Base-by-base conservation (phyloP, 202 grass and related monocot species). In the Eragrostis tef region DNA sequence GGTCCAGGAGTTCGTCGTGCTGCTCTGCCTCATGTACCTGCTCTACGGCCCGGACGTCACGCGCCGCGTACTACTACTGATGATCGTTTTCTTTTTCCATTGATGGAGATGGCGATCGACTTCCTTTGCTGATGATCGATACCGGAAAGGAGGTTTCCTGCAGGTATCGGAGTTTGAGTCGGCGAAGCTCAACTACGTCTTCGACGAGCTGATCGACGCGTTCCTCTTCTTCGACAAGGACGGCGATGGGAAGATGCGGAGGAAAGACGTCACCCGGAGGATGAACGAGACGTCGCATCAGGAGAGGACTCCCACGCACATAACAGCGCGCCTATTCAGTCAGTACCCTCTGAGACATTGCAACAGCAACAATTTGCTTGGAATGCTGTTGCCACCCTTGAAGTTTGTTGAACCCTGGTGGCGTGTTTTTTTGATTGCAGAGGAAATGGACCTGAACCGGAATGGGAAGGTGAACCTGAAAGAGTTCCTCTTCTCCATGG, bases 401-500 rank as follows among this genome's bases (percentile, higher is more conserved):
- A 27, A 15, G n/a, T 11, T 24, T 16, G 14, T 21, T 31, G 13
- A 45, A 64, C 12, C 15, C n/a, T 64, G 27, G 50, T 59, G n/a
- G n/a, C n/a, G n/a, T n/a, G n/a, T n/a, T n/a, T n/a, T n/a, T n/a
- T 31, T 31, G 2, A n/a, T 67, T 89, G 84, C 84, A 97, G 90
- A 88, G 71, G 94, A 97, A 64, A 97, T 97, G 90, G 84, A 97
- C 70, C 26, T 89, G 79, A 64, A 97, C 89, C 86, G 79, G 56
- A 82, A 88, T 50, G 94, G 91, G 19, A 81, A 73, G 70, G 90
- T 93, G 78, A 89, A 86, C 83, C 84, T 97, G 39, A 97, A 97
- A 61, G 88, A 88, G 66, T 93, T 93, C 64, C 86, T 97, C 64
- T 89, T 84, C 54, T 84, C 88, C 51, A 65, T 93, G 63, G 79